phyloP scores from a whole-genome alignment of 2,329 filamentous ascomycete species.

The Xylariaceae sp. region DNA sequence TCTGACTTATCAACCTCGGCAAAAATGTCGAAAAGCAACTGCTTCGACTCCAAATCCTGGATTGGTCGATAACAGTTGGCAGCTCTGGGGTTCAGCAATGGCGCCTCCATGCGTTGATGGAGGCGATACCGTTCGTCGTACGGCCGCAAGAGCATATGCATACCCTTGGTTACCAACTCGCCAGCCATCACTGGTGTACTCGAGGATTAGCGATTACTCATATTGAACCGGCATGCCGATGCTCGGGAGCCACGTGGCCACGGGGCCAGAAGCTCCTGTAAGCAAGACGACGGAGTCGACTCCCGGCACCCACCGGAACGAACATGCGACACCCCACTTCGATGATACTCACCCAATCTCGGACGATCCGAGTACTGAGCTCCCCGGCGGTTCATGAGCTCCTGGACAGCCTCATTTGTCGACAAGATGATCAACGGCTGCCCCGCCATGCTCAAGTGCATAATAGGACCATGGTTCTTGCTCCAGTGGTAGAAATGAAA shows the following conservation, averaged over 20 bases:
- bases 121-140: conserved; percentile 35
- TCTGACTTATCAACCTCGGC: conserved; percentile 10
- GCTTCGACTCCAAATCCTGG: conserved; percentile 42
- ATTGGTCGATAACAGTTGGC: conserved; percentile 34
- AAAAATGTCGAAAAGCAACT: conserved; percentile 38
- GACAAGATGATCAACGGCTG: conserved; percentile 12
- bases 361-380: conserved; percentile 15
- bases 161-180: conserved; percentile 29
- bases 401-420: conserved; percentile 8
- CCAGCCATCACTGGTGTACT: conserved; percentile 27
- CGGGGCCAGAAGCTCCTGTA: no score
- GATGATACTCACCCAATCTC: no score
- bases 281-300: no score
- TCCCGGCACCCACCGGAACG: no score
- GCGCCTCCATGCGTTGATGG: conserved; percentile 35
- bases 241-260: no score
- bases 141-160: conserved; percentile 19
- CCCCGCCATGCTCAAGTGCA: conserved; percentile 13
- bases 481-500: conserved; percentile 11
- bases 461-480: conserved; percentile 12
- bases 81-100: conserved; percentile 25
- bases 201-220: no score
- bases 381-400: conserved; percentile 8
- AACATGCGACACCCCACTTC: no score
- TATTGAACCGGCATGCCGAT: no score